Base-by-base conservation (phyloP, 1,139 yeast genomes). In the Geotrichum reessii region DNA sequence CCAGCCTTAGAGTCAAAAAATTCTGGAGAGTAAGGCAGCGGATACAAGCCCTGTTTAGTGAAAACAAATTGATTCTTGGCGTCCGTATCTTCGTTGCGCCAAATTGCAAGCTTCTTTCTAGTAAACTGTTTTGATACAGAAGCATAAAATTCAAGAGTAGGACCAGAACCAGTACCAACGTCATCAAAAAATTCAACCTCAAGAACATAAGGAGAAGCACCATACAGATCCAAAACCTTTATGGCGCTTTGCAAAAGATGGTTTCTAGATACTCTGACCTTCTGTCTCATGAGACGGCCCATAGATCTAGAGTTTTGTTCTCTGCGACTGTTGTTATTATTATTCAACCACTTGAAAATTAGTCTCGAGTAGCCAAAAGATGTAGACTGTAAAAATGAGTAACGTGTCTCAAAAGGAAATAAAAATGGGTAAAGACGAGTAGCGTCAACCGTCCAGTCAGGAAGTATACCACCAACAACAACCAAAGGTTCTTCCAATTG, bases 151-250 rank as follows among this genome's bases (percentile, higher is more conserved):
- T 93, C 99, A 62, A 92, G 77, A 0, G 99, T 93, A 1, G 99
- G 99, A 0, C 99, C 99, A 55, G 91, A 74, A 0, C 99, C 99
- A 0, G 97, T 86, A 12, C 99, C 99, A n/a, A 81, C 97, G 70
- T 93, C 99, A 66, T 87, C 92, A 64, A 81, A 85, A 67, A 87
- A 93, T 69, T 92, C 97, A 61, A 93, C 85, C 66, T 93, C 98
- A 52, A 93, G 75, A 7, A 89, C 78, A 46, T 91, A 87, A 0
- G 97, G 93, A 19, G 86, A 81, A 0, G 90, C 75, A 0, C 96
- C 96, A 70, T 90, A 87, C 58, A 83, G 76, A 48, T 83, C 86
- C 73, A 93, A 77, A 0, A 92, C 87, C 67, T 89, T 89, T 52
- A 87, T 73, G 0, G 96, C 96, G 64, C 95, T 86, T 65, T 86